phyloP scores from a whole-genome alignment of 495 filamentous ascomycete species.

The Schizothecium vesticola region DNA sequence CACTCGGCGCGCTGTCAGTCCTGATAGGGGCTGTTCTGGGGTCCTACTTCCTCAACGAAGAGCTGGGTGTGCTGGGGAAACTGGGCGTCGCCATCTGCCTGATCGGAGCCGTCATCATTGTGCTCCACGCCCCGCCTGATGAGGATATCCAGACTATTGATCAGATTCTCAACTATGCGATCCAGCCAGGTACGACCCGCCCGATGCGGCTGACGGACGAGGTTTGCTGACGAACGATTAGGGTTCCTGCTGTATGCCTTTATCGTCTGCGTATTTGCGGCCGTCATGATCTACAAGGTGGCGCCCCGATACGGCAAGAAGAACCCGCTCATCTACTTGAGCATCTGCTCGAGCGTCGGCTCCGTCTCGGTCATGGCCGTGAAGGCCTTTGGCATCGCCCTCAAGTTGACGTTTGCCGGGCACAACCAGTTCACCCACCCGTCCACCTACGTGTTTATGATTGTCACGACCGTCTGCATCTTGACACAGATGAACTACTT shows the following conservation, averaged over 20 bases:
- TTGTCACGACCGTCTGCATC: slow-evolving; percentile 88
- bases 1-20: slow-evolving; percentile 86
- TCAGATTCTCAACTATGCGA: slow-evolving; percentile 79
- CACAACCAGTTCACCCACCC: slow-evolving; percentile 92
- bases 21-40: slow-evolving; percentile 92
- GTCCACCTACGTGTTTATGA: slow-evolving; percentile 94
- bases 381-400: slow-evolving; percentile 93
- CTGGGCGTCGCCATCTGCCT: slow-evolving; percentile 94
- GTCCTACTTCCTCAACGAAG: slow-evolving; percentile 87
- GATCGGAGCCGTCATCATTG: slow-evolving; percentile 94
- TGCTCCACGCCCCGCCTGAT: slow-evolving; percentile 93
- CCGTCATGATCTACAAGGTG: slow-evolving; percentile 92
- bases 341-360: slow-evolving; percentile 94
- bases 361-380: slow-evolving; percentile 98
- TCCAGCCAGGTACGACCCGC: slow-evolving; percentile 68
- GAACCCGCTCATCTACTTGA: slow-evolving; percentile 92
- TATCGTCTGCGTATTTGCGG: slow-evolving; percentile 71
- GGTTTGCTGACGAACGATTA: slow-evolving; percentile 37
- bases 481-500: slow-evolving; percentile 99
- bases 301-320: slow-evolving; percentile 84
- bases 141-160: slow-evolving; percentile 82
- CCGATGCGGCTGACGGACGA: neutral
- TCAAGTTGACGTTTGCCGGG: slow-evolving; percentile 85
- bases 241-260: slow-evolving; percentile 83
- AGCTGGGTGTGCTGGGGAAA: slow-evolving; percentile 82